Evolutionary conservation across 306 rosid species (phyloP), one percentile per base, ranked within the genome.

Genomic region (Vachellia pachyceras): DNA sequence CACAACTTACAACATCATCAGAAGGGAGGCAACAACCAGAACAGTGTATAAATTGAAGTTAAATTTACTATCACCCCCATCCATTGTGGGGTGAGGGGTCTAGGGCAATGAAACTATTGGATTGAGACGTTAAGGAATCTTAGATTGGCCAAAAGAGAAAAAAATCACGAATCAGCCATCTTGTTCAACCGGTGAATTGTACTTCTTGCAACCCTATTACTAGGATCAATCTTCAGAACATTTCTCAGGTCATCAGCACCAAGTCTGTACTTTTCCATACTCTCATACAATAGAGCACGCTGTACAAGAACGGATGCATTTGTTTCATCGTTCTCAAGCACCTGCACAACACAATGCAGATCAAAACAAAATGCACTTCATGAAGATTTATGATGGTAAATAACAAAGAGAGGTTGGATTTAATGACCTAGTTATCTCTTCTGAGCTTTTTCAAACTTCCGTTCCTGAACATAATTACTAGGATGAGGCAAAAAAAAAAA

Each of bases 221-320:
- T 70, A 13, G 99, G 96, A 84, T 95, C 99, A 78, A 91, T 73
- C 96, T 85, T 95, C 89, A 95, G 82, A 86, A 91, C 55, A 22
- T n/a, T 69, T 10, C 74, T 42, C 74, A 42, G 74, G 37, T 69
- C 74, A 42, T 69, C 54, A 42, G 74, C 74, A 41, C 74, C 74
- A 22, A 44, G 39, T 44, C 18, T 23, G 55, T 44, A 95, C 87
- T 93, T 95, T 81, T 95, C 99, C 98, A 95, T 95, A 82, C 99
- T 93, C 80, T 95, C 99, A 35, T 93, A 93, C 64, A 91, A 83
- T 60, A 93, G 99, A 3, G 98, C 99, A 68, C 99, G 97, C 81
- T 93, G 99, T 68, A 95, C 97, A 0, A 95, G 98, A 86, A 90
- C 92, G 65, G 90, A 61, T 45, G 88, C 96, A 67, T 93, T 95